Evolutionary conservation across 148 eudicot species (phyloP).

Genomic region (Cornus florida): DNA sequence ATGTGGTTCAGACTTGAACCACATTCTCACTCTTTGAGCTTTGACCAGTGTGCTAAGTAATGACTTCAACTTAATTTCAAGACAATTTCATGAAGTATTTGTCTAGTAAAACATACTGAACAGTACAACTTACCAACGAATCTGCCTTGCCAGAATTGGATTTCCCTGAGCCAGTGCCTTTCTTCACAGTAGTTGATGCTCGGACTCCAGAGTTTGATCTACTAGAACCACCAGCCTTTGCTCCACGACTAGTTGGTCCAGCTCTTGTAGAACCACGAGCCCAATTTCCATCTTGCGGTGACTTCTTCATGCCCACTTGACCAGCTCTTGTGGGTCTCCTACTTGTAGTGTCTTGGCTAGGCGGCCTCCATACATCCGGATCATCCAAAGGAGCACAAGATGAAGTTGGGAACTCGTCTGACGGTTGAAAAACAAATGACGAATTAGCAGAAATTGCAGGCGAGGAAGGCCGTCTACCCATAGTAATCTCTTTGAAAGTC

Average conservation of each 20-base stretch:
- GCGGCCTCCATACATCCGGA: conserved; percentile 99
- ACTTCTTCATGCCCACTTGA: conserved; percentile 67
- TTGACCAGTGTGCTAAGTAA: too few relatives aligned
- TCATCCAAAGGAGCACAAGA: conserved; percentile 80
- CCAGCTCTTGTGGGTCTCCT: conserved; percentile 81
- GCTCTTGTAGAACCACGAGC: conserved; percentile 76
- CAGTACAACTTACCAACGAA: conserved; percentile 50
- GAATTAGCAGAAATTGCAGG: conserved; percentile 91
- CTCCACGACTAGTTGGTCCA: conserved; percentile 70
- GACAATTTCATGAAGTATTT: not conserved
- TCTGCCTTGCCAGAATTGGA: conserved; percentile 64
- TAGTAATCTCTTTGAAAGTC: conserved; percentile 79
- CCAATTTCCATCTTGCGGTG: conserved; percentile 91
- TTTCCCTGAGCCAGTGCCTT: conserved; percentile 66
- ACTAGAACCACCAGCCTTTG: conserved; percentile 62
- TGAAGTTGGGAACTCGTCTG: conserved; percentile 93
- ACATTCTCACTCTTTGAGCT: too few relatives aligned
- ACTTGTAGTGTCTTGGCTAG: conserved; percentile 65
- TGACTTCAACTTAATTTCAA: not conserved
- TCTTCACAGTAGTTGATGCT: conserved; percentile 71
- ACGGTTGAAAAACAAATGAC: conserved; percentile 90
- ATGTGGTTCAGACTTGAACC: too few relatives aligned
- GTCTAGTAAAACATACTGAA: conserved; percentile 11
- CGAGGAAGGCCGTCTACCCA: conserved; percentile 87
- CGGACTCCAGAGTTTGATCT: conserved; percentile 70